A percentile compares a stretch with the other conserved stretches of the same genome.
phyloP scores from a whole-genome alignment of 352 stramenopile genomes.

The Globisporangium splendens region DNA sequence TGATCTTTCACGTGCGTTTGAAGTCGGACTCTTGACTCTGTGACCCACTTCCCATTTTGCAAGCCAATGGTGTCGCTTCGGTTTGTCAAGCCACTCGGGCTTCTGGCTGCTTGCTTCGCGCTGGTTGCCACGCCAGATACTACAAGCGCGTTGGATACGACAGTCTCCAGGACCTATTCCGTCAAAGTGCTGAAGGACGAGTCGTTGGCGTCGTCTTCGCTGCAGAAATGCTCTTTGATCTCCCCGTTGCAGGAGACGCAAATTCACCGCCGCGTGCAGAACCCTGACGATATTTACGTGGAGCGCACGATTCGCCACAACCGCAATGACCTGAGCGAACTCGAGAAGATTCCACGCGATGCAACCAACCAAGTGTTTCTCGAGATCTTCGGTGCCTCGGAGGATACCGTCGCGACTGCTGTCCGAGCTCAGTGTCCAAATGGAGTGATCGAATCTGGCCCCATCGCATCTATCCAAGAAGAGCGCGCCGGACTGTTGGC shows the following conservation, averaged over 20 bases:
- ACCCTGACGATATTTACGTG: constrained; percentile 5
- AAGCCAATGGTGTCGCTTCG: too few species aligned
- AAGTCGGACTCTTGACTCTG: too few species aligned
- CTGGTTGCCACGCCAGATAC: too few species aligned
- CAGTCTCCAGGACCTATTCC: background rate
- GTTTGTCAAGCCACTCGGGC: too few species aligned
- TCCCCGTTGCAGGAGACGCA: constrained; percentile 6
- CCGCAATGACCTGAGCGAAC: constrained; percentile 5
- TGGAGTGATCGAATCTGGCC: constrained; percentile 6
- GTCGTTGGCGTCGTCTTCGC: too few species aligned
- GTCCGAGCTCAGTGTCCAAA: constrained; percentile 5
- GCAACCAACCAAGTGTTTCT: constrained; percentile 12
- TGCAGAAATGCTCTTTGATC: constrained; percentile 4
- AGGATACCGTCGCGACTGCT: background rate
- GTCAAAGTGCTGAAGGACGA: constrained; percentile 12
- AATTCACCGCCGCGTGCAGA: constrained; percentile 8
- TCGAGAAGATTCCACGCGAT: background rate
- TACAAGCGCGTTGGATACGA: background rate
- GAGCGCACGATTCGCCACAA: constrained; percentile 8
- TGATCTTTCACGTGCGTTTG: too few species aligned
- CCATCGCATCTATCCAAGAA: background rate
- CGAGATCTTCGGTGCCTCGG: constrained; percentile 11
- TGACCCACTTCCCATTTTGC: too few species aligned
- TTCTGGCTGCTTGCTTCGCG: too few species aligned
- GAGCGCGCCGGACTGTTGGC: too few species aligned